Base-by-base conservation (phyloP, 768 basidiomycete species). In the Phylloporus arenicola region DNA sequence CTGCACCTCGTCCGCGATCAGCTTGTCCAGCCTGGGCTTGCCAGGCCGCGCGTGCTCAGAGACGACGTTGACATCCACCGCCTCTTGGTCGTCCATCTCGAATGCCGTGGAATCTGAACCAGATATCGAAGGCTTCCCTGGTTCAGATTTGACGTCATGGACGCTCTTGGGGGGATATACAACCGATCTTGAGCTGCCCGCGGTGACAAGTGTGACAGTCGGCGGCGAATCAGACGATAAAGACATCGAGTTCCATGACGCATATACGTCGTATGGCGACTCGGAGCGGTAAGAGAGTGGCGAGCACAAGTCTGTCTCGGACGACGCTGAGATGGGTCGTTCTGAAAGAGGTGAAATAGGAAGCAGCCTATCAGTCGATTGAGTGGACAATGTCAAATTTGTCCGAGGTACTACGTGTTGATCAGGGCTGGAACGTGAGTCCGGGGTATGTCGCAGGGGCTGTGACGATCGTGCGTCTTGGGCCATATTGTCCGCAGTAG, bases 31-130 rank as follows among this genome's bases (percentile, higher is more conserved):
- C 57, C 76, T 81, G 22, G 88, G 88, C 59, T 80, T 78, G 3
- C 88, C 88, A 4, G 77, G 76, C 40, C 81, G 70, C 25, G 81
- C 82, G 49, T 78, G 71, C 67, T 88, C 86, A 7, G 82, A 71
- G 41, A 88, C 72, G 20, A 76, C 58, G 17, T 71, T 71, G 51
- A 88, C 70, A 54, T 87, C 85, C 6, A 69, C 65, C 58, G 80
- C 70, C 61, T 91, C 88, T 46, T 70, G 65, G 24, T 75, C 73
- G 50, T 81, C 78, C 50, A 88, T 65, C 49, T 77, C 74, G 16
- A 84, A 69, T 51, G 64, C 55, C 4, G 42, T n/a, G 5, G 47
- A 12, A 19, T 57, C 47, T 14, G 6, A 1, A 9, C 34, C 34
- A 33, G 11, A 14, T 11, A 45, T 8, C 20, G 16, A 19, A 4